phyloP scores from a whole-genome alignment of 2,329 filamentous ascomycete genomes.

The Aspergillus novoparasiticus region DNA sequence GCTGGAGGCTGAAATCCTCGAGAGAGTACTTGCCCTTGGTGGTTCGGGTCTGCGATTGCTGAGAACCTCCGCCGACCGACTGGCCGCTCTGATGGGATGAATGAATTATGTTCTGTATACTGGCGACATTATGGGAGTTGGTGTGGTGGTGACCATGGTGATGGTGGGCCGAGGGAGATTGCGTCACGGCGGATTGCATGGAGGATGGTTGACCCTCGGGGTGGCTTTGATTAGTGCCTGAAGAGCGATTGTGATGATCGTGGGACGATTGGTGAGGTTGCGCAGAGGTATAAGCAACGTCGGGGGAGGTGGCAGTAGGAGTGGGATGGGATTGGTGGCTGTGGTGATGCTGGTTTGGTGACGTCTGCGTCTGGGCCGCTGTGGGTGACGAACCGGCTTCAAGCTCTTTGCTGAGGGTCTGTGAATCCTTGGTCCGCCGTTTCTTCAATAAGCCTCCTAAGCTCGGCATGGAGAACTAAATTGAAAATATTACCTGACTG shows the following conservation, averaged over 20 bases:
- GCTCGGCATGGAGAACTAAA: slow-evolving; percentile 72
- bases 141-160: slow-evolving; percentile 44
- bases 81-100: slow-evolving; percentile 51
- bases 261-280: slow-evolving; percentile 20
- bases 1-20: slow-evolving; percentile 82
- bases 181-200: slow-evolving; percentile 41
- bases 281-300: slow-evolving; percentile 20
- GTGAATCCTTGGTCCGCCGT: slow-evolving; percentile 93
- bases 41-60: slow-evolving; percentile 52
- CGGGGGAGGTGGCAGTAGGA: background rate
- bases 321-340: slow-evolving; percentile 14
- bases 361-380: slow-evolving; percentile 64
- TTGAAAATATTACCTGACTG: slow-evolving; percentile 6
- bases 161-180: slow-evolving; percentile 35
- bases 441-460: slow-evolving; percentile 92
- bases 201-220: slow-evolving; percentile 32
- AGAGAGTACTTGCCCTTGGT: slow-evolving; percentile 98
- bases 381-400: slow-evolving; percentile 69
- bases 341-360: slow-evolving; percentile 46
- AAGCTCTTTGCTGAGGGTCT: slow-evolving; percentile 56
- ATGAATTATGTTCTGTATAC: slow-evolving; percentile 83
- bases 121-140: slow-evolving; percentile 67
- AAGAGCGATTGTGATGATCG: slow-evolving; percentile 17
- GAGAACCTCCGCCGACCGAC: slow-evolving; percentile 29
- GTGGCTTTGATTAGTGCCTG: slow-evolving; percentile 22